Percentiles rank a stretch among this genome's conserved stretches.
Conservation (phyloP, 179 eudicot species). For the Monotropa hypopitys region DNA sequence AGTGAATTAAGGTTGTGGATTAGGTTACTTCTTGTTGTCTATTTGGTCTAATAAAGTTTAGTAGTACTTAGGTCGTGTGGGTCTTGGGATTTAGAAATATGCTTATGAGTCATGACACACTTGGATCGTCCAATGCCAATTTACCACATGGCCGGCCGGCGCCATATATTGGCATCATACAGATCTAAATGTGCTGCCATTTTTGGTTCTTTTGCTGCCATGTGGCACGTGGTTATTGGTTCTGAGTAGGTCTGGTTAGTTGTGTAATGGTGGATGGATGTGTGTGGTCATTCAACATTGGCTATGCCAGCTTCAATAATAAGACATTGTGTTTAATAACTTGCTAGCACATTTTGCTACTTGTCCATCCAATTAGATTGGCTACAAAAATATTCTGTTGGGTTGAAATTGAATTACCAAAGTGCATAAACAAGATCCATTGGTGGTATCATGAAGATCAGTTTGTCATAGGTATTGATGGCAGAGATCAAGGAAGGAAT, state of each 20-base stretch:
- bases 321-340: not conserved
- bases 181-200: not conserved
- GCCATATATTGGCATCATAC: not conserved
- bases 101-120: conserved; percentile 2
- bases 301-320: conserved; percentile 3
- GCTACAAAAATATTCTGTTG: not conserved
- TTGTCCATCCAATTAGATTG: not conserved
- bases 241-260: not conserved
- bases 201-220: not conserved
- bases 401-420: not conserved
- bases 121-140: conserved; percentile 4
- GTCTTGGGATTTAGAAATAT: not conserved
- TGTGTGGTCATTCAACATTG: not conserved
- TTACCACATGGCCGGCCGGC: conserved; percentile 3
- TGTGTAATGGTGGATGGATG: not conserved
- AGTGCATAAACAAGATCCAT: not conserved
- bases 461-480: no score
- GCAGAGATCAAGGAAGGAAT: no score
- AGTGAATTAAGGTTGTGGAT: not conserved
- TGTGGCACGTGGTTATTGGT: conserved; percentile 7
- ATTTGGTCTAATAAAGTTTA: conserved; percentile 6
- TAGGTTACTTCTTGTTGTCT: not conserved
- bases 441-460: no score
- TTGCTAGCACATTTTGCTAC: not conserved
- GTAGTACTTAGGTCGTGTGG: not conserved